Evolutionary conservation across 2,329 filamentous ascomycete genomes (phyloP), one percentile per base, ranked within the genome.

Genomic region (Pseudogymnoascus sp.): DNA sequence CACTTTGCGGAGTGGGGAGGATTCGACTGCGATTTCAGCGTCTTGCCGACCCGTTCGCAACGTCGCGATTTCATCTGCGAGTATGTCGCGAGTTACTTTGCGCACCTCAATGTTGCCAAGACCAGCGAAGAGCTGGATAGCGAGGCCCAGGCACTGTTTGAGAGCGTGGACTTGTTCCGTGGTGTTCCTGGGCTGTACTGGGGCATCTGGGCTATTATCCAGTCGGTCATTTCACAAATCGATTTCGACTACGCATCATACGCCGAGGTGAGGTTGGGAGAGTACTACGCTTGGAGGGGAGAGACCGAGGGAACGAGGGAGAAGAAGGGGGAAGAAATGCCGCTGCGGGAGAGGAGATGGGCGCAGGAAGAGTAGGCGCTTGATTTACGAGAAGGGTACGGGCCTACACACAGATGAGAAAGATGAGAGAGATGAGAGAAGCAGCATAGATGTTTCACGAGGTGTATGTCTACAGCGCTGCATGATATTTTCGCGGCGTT

Each of bases 1-100:
- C 94, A 99, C 79, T 96, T 99, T 72, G 92, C 94, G 57, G 94
- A 99, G 77, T 99, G 94, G 93, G 92, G 88, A 63, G 94, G 94
- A 62, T 97, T 97, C 71, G 91, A 96, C 69, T 99, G 94, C 79
- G 92, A 97, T 74, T 92, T 89, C 77, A 84, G 77, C 69, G 87
- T 88, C 67, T 81, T 97, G 61, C 94, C 94, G 4, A 94, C 90
- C 1, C 83, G 82, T 64, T 78, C 85, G 18, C 86, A 93, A 68
- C 87, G 94, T 28, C 83, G 85, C 47, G 84, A 87, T 60, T 99
- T 99, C 75, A 83, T 97, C 63, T 79, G 81, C 65, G 88, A 93
- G 71, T 99, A 99, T 71, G 82, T 96, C 28, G 79, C 80, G 63
- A 85, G 87, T 64, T 97, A 94, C 77, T 85, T 84, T 68, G 74